Evolutionary conservation across 2,329 filamentous ascomycete genomes (phyloP), one percentile per base, ranked within the genome.

Genomic region (Karstenula rhodostoma): DNA sequence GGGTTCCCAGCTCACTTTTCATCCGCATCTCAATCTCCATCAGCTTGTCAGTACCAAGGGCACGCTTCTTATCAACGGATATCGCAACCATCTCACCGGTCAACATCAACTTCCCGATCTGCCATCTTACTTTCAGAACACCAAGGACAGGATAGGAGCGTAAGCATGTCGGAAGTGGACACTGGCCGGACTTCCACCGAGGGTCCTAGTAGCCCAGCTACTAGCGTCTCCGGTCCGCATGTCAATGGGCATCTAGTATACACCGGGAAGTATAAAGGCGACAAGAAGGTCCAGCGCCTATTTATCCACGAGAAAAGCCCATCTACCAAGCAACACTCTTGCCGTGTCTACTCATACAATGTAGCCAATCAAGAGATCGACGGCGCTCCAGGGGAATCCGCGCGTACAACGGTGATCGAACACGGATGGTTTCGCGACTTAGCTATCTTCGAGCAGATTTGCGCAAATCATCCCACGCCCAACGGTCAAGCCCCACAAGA

Each of bases 381-480:
- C 17, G 12, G 2, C 7, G 32, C 27, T 23, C 27, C 23, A 49
- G 3, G 10, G 17, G 25, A 49, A n/a, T 49, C 25, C 7, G n/a
- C n/a, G n/a, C n/a, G n/a, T 8, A 12, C 5, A 13, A 50, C 4
- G 27, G 29, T 50, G 15, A 32, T 13, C 8, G 47, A 50, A 33
- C 47, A 33, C 47, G 47, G 47, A 50, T 50, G 27, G 47, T 50
- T 50, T 50, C 29, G 29, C 27, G 29, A 50, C n/a, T 6, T 35
- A 35, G 2, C 15, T 35, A 19, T 35, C 47, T 50, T 50, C 19
- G 8, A 4, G 27, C 27, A 32, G 10, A 50, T 50, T 22, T 50
- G 47, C 23, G 7, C 3, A 19, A 35, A 19, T 33, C 27, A 50
- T 22, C 8, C 47, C 9, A 50, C 32, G 17, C 47, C 47, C 4